Base-by-base conservation (phyloP, 2,329 filamentous ascomycete genomes). In the Ambrosiella beaveri region DNA sequence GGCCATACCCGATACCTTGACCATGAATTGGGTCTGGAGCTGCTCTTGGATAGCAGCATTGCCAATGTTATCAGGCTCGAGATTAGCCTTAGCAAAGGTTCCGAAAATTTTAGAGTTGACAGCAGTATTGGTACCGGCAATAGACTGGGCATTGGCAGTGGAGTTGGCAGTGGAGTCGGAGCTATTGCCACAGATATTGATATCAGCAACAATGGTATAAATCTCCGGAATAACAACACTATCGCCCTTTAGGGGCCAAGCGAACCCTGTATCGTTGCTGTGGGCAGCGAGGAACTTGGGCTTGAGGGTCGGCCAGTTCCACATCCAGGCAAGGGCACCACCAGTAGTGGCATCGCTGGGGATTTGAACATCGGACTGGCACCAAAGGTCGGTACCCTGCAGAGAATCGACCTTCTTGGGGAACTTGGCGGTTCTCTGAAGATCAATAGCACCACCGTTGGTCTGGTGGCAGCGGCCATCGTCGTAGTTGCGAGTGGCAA, bases 311-410 rank as follows among this genome's bases (percentile, higher is more conserved):
- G 85, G 84, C 88, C 89, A 98, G 69, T 95, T 85, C 93, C 93
- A 97, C 51, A 96, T 84, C 91, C 91, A 97, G 74, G 95, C 95
- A 56, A 95, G 71, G 2, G 88, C 91, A 68, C 90, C 87, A 36
- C 77, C 76, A 37, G 82, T 78, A 50, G 81, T 81, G 8, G 74
- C 68, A n/a, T 76, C 69, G 52, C 81, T 73, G 64, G 93, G 93
- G 12, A 98, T 73, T 65, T 82, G 75, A 53, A 96, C 73, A 66
- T 93, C 83, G 40, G 83, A 83, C 69, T 96, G 90, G 71, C 93
- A 97, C 73, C 77, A 83, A 55, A 90, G 74, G 64, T 84, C 79
- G 51, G 71, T 70, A 35, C 77, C 79, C 68, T 75, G 75, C 37
- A 75, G 67, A 54, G 74, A 69, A 59, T 80, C 76, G 2, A 73